Percentiles rank a stretch among this genome's conserved stretches.
Evolutionary conservation across 1,284 basidiomycete species (phyloP).

Genomic region (Austroboletus rostrupii): DNA sequence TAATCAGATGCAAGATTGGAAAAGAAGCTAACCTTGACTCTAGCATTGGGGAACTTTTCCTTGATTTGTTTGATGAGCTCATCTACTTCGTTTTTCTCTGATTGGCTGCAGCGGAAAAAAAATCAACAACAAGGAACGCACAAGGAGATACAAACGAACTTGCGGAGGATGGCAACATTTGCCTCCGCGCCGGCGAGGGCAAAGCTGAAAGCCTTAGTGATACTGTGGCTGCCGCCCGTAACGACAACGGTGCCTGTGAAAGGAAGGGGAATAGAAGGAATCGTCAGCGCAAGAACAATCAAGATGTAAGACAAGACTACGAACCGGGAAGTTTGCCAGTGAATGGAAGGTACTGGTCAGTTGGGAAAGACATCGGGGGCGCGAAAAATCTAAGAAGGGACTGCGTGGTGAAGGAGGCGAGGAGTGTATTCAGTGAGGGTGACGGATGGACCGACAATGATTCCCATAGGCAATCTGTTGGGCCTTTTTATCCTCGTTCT

Average conservation of each 20-base stretch:
- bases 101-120: too few species aligned
- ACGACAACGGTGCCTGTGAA: slow-evolving; percentile 27
- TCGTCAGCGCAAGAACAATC: neutral
- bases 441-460: neutral
- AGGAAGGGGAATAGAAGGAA: neutral
- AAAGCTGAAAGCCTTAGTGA: slow-evolving; percentile 43
- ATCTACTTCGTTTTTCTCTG: too few species aligned
- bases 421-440: neutral
- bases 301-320: neutral
- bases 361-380: slow-evolving; percentile 5
- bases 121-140: too few species aligned
- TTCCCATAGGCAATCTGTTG: too few species aligned
- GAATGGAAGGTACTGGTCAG: too few species aligned
- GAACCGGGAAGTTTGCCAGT: slow-evolving; percentile 9
- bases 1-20: too few species aligned
- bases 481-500: slow-evolving; percentile 13
- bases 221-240: slow-evolving; percentile 44
- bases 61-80: slow-evolving; percentile 35
- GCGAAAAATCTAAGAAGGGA: slow-evolving; percentile 4
- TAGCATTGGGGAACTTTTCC: slow-evolving; percentile 14
- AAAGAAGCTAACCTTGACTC: slow-evolving; percentile 26
- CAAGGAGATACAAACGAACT: slow-evolving; percentile 10
- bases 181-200: slow-evolving; percentile 41
- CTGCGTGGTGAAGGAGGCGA: slow-evolving; percentile 1
- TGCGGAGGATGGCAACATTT: slow-evolving; percentile 44